Evolutionary conservation across 1,139 yeast species (phyloP).

Genomic region (Yamadazyma friedrichii): DNA sequence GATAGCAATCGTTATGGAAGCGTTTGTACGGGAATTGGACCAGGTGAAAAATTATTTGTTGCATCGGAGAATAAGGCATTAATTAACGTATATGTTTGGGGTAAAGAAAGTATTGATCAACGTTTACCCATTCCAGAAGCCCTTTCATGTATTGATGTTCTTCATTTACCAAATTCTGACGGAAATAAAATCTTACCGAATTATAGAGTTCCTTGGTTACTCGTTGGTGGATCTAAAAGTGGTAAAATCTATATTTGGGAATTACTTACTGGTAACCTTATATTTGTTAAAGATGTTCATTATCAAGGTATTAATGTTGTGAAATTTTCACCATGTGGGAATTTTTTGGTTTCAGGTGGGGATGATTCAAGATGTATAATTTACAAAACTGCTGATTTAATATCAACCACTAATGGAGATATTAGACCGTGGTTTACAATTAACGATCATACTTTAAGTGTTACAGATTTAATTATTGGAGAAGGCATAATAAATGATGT

Average conservation of each 20-base stretch:
- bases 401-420: conserved; percentile 30
- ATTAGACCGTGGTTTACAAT: conserved; percentile 50
- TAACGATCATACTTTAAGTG: conserved; percentile 74
- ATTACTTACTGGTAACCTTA: conserved; percentile 68
- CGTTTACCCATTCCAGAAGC: conserved; percentile 84
- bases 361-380: conserved; percentile 76
- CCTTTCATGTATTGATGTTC: conserved; percentile 54
- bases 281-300: conserved; percentile 78
- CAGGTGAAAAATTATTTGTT: conserved; percentile 51
- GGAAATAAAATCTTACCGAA: conserved; percentile 18
- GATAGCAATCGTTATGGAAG: conserved; percentile 49
- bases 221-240: conserved; percentile 66
- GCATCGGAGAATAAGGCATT: conserved; percentile 72
- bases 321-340: conserved; percentile 62
- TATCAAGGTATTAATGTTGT: conserved; percentile 71
- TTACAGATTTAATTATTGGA: conserved; percentile 60
- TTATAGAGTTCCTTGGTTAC: conserved; percentile 62
- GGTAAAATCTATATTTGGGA: conserved; percentile 90
- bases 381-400: conserved; percentile 69
- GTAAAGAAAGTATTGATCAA: conserved; percentile 82
- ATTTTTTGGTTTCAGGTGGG: conserved; percentile 72
- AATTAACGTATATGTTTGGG: conserved; percentile 69
- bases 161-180: conserved; percentile 1
- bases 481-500: conserved; percentile 56
- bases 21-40: conserved; percentile 40